These are phyloP conservation scores for Pseudozyma tsukubaensis DNA, from an alignment of 1,284 basidiomycete species.

Conservation along the genomic window DNA sequence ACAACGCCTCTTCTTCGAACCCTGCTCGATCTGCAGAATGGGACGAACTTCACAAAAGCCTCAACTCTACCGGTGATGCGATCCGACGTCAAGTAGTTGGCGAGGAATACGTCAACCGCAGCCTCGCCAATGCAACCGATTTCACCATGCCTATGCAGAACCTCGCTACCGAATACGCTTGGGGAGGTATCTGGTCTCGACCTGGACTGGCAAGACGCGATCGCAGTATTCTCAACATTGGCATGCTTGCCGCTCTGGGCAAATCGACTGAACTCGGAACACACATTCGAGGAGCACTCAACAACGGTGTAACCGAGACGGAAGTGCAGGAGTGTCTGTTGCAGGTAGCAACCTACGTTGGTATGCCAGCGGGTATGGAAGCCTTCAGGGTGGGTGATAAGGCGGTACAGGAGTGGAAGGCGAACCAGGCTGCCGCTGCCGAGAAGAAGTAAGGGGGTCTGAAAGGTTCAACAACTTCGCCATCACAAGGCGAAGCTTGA, in stretches of 20 bases:
- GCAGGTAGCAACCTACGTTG: slow-evolving; percentile 42
- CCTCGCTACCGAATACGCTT: slow-evolving; percentile 38
- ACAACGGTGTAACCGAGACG: slow-evolving; percentile 41
- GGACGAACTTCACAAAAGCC: slow-evolving; percentile 17
- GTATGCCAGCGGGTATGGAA: slow-evolving; percentile 49
- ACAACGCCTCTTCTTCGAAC: background rate
- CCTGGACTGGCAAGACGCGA: slow-evolving; percentile 34
- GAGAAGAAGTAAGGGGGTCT: slow-evolving; percentile 1
- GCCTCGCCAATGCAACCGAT: slow-evolving; percentile 20
- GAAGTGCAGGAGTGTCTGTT: slow-evolving; percentile 46
- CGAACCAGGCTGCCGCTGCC: slow-evolving; percentile 1
- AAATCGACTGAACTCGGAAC: slow-evolving; percentile 37
- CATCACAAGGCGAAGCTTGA: background rate
- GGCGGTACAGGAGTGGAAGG: slow-evolving; percentile 48
- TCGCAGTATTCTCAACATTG: slow-evolving; percentile 45
- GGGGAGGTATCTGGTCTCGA: slow-evolving; percentile 43
- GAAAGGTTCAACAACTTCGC: background rate
- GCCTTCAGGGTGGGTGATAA: slow-evolving; percentile 42
- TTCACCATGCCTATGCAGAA: slow-evolving; percentile 42
- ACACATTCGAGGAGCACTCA: slow-evolving; percentile 48
- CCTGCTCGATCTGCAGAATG: slow-evolving; percentile 15
- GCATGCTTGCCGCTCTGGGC: slow-evolving; percentile 41
- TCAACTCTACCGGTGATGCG: slow-evolving; percentile 26
- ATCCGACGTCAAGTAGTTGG: slow-evolving; percentile 40
- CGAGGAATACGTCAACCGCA: slow-evolving; percentile 34